Conservation (phyloP, 805 yeast genomes). For the Cyberlindnera nakhonratchasimensis region DNA sequence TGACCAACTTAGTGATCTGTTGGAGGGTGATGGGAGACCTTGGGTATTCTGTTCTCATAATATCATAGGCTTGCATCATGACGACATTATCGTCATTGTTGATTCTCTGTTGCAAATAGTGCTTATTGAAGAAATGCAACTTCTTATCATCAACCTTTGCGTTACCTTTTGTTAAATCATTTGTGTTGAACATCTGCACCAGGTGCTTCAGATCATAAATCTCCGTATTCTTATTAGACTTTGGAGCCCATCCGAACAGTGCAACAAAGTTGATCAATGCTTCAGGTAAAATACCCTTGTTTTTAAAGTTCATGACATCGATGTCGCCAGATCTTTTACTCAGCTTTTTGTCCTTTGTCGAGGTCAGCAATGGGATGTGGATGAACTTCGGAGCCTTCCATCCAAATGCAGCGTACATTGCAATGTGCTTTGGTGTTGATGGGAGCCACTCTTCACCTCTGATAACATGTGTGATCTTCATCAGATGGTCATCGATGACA, state of each 20-base stretch:
- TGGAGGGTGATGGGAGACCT: constrained; percentile 20
- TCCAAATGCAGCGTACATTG: constrained; percentile 79
- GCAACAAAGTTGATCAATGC: constrained; percentile 86
- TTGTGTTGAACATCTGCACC: constrained; percentile 53
- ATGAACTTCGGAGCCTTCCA: constrained; percentile 80
- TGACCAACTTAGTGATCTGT: constrained; percentile 36
- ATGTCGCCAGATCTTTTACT: constrained; percentile 85
- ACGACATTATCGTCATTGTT: constrained; percentile 35
- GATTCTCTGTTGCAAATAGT: constrained; percentile 50
- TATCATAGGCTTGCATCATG: constrained; percentile 30
- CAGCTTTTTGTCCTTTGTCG: constrained; percentile 67
- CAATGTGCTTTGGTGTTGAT: constrained; percentile 92
- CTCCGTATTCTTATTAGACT: constrained; percentile 46
- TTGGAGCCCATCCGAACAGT: constrained; percentile 93
- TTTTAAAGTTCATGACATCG: constrained; percentile 57
- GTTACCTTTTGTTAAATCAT: constrained; percentile 84
- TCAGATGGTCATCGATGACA: constrained; percentile 89
- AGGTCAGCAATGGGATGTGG: constrained; percentile 89
- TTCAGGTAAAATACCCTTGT: constrained; percentile 74
- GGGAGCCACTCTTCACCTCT: constrained; percentile 98
- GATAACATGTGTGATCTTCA: constrained; percentile 90
- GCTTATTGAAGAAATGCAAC: constrained; percentile 72
- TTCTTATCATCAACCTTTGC: constrained; percentile 85
- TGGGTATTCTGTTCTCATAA: constrained; percentile 19
- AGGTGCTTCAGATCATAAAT: constrained; percentile 50